Evolutionary conservation across 73 alveolate genomes (phyloP).

Genomic region (Stentor roeselii): DNA sequence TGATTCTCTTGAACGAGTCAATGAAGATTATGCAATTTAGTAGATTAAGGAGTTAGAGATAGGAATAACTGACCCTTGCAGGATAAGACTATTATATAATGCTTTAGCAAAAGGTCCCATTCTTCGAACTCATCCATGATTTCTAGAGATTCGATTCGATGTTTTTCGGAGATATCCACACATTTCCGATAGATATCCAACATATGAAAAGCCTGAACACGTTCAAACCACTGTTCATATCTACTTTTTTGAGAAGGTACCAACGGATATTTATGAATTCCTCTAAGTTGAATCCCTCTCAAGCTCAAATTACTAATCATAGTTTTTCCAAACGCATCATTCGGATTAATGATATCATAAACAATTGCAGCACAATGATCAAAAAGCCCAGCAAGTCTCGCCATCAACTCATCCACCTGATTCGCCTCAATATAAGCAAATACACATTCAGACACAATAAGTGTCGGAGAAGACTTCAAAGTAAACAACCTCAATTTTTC

Average conservation of each 20-base stretch:
- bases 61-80: no score
- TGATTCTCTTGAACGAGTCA: no score
- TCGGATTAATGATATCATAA: slow-evolving; percentile 85
- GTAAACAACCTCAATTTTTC: background rate
- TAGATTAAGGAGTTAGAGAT: no score
- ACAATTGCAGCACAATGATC: slow-evolving; percentile 40
- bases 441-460: slow-evolving; percentile 78
- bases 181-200: slow-evolving; percentile 47
- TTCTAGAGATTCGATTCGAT: slow-evolving; percentile 68
- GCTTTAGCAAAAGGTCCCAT: slow-evolving; percentile 75
- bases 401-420: slow-evolving; percentile 51
- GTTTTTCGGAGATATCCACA: slow-evolving; percentile 55
- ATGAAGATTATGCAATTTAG: no score
- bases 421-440: slow-evolving; percentile 66
- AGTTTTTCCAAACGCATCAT: slow-evolving; percentile 83
- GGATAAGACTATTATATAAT: slow-evolving; percentile 57
- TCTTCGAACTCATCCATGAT: slow-evolving; percentile 93
- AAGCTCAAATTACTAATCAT: slow-evolving; percentile 78
- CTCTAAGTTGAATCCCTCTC: slow-evolving; percentile 57
- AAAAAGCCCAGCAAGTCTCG: slow-evolving; percentile 39
- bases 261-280: slow-evolving; percentile 63
- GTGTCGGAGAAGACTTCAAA: slow-evolving; percentile 50
- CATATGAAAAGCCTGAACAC: slow-evolving; percentile 46
- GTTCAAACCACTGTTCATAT: slow-evolving; percentile 37
- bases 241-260: slow-evolving; percentile 58